Percentiles rank a stretch among this genome's conserved stretches.
Evolutionary conservation across 83 land plant species (phyloP).

Genomic region (Thuja plicata): DNA sequence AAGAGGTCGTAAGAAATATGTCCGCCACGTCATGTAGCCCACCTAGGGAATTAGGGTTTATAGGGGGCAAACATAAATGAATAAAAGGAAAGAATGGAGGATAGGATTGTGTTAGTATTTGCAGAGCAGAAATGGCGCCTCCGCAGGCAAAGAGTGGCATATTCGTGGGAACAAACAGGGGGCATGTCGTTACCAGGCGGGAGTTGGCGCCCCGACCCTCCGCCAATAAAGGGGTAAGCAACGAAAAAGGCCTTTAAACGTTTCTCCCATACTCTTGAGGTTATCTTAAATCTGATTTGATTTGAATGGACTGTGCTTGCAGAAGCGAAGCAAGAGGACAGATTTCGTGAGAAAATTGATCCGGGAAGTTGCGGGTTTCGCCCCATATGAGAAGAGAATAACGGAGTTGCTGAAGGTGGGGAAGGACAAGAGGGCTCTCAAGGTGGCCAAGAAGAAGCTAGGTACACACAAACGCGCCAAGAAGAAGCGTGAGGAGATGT

Average conservation of each 20-base stretch:
- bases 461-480: conserved; percentile 79
- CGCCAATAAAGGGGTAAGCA: conserved; percentile 53
- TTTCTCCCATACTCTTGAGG: neutral
- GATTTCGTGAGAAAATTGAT: conserved; percentile 53
- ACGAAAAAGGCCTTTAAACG: neutral
- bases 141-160: conserved; percentile 45
- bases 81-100: neutral
- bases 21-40: too few relatives aligned
- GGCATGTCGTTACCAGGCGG: conserved; percentile 50
- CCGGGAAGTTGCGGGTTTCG: conserved; percentile 75
- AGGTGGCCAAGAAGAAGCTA: conserved; percentile 79
- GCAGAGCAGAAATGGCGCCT: conserved; percentile 48
- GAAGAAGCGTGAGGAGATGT: conserved; percentile 81
- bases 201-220: conserved; percentile 55
- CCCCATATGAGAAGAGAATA: conserved; percentile 79
- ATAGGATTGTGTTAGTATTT: neutral
- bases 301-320: neutral
- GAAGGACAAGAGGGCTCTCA: conserved; percentile 74
- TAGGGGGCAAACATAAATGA: neutral
- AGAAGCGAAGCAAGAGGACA: conserved; percentile 53
- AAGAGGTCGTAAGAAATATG: too few relatives aligned
- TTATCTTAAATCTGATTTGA: neutral
- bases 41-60: neutral
- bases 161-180: conserved; percentile 54
- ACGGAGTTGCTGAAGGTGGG: conserved; percentile 78